Evolutionary conservation across 192 early-diverging fungal species (phyloP).

Genomic region (Spinellus fusiger): DNA sequence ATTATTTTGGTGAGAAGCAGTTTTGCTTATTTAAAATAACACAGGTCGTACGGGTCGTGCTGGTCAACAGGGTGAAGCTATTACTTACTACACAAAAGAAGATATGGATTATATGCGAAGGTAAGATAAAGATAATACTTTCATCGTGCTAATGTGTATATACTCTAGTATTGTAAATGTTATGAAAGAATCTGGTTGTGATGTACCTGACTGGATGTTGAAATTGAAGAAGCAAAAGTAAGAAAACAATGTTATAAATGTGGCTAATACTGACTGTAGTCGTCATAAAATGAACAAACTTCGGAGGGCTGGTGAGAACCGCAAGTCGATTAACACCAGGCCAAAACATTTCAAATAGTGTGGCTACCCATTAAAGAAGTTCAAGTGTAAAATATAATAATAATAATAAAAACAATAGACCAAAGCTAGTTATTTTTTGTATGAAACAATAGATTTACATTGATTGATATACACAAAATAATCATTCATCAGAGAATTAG

Average conservation of each 20-base stretch:
- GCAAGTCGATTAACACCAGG: constrained; percentile 72
- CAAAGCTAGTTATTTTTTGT: too few species aligned
- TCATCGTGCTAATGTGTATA: not conserved
- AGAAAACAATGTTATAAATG: not conserved
- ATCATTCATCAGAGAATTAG: too few species aligned
- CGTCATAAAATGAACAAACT: constrained; percentile 63
- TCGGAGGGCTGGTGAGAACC: constrained; percentile 65
- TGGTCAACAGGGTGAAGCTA: constrained; percentile 79
- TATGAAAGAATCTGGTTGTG: constrained; percentile 91
- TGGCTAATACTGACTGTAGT: constrained; percentile 16
- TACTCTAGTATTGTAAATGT: constrained; percentile 85
- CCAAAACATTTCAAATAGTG: constrained; percentile 69
- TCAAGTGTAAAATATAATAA: too few species aligned
- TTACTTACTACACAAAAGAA: constrained; percentile 94
- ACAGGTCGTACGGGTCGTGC: constrained; percentile 89
- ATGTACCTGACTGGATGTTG: constrained; percentile 98
- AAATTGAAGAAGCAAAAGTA: constrained; percentile 70
- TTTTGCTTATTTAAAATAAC: not conserved
- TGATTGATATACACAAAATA: too few species aligned
- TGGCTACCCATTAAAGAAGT: too few species aligned
- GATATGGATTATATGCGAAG: constrained; percentile 84
- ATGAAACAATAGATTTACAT: too few species aligned
- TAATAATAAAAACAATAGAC: too few species aligned
- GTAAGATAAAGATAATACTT: constrained; percentile 15
- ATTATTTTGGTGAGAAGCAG: not conserved